phyloP scores from a whole-genome alignment of 495 filamentous ascomycete species.

The Podospora sp. region DNA sequence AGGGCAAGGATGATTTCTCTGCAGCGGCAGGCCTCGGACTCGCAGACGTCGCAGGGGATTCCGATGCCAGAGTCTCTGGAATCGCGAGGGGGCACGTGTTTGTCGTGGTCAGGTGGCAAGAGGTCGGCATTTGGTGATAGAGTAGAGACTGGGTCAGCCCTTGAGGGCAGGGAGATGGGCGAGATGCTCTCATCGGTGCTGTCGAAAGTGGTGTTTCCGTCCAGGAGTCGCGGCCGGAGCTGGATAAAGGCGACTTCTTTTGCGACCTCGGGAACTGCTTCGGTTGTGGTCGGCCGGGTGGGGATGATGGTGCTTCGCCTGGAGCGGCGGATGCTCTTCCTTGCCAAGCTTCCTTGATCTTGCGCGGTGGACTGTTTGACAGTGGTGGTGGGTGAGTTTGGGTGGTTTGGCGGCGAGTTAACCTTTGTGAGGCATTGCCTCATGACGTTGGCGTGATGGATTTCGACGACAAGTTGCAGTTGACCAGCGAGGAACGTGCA shows the following conservation, averaged over 20 bases:
- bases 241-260: not conserved
- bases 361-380: not conserved
- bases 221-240: not conserved
- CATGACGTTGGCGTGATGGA: conserved; percentile 31
- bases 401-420: not conserved
- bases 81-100: conserved; percentile 20
- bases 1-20: not conserved
- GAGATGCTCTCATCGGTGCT: not conserved
- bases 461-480: conserved; percentile 36
- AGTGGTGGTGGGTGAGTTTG: not conserved
- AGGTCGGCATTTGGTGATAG: not conserved
- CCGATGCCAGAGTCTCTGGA: conserved; percentile 31
- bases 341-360: not conserved
- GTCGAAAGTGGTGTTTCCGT: not conserved
- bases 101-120: not conserved
- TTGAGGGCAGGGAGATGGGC: not conserved
- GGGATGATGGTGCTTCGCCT: conserved; percentile 14
- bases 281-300: not conserved
- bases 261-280: not conserved
- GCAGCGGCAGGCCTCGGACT: conserved; percentile 23
- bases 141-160: not conserved
- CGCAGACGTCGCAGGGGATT: conserved; percentile 25
- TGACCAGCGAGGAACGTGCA: conserved; percentile 33
- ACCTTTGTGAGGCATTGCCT: conserved; percentile 21
- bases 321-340: conserved; percentile 12